phyloP scores from a whole-genome alignment of 495 filamentous ascomycete species.

The Penicillium macrosclerotiorum region DNA sequence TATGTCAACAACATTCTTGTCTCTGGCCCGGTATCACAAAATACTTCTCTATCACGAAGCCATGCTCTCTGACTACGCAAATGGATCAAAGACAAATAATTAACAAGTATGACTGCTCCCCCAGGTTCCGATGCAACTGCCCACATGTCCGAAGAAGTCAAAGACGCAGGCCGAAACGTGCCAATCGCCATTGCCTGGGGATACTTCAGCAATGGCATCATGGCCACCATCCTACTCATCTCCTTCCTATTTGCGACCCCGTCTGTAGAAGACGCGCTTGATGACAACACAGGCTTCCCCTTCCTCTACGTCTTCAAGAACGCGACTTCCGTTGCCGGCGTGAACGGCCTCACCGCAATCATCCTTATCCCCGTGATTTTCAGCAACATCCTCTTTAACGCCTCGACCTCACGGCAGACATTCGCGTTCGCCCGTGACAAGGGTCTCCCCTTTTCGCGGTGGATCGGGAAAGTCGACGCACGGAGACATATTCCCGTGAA shows the following conservation, averaged over 20 bases:
- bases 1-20: background rate
- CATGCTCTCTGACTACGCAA: no score
- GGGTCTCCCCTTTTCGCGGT: slow-evolving; percentile 32
- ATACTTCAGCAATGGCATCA: slow-evolving; percentile 32
- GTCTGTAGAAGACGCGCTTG: slow-evolving; percentile 31
- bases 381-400: slow-evolving; percentile 32
- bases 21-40: no score
- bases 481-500: slow-evolving; percentile 47
- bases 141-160: slow-evolving; percentile 47
- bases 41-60: no score
- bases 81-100: no score
- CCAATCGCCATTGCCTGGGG: slow-evolving; percentile 41
- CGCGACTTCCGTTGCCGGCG: slow-evolving; percentile 16
- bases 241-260: slow-evolving; percentile 41
- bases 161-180: slow-evolving; percentile 37
- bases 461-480: slow-evolving; percentile 33
- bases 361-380: slow-evolving; percentile 36
- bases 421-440: slow-evolving; percentile 47
- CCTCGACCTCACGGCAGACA: slow-evolving; percentile 36
- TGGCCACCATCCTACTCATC: slow-evolving; percentile 38
- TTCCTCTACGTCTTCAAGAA: slow-evolving; percentile 29
- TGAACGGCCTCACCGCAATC: slow-evolving; percentile 30
- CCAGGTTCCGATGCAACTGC: slow-evolving; percentile 35
- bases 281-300: slow-evolving; percentile 28
- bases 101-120: no score